Evolutionary conservation across 495 filamentous ascomycete species (phyloP).

Genomic region (Collariella sp.): DNA sequence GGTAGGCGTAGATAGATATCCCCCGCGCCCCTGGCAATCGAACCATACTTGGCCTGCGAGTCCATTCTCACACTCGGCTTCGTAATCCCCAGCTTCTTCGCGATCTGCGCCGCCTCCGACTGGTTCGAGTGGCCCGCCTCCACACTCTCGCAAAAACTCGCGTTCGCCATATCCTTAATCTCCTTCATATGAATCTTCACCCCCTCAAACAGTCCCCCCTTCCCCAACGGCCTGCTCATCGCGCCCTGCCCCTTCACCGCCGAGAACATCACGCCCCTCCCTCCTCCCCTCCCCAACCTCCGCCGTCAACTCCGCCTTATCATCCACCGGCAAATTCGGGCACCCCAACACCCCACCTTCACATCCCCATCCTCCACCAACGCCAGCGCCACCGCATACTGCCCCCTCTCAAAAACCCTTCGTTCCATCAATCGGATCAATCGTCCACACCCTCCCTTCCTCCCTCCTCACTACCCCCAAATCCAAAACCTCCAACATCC

Average conservation of each 20-base stretch:
- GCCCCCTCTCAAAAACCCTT: conserved; percentile 93
- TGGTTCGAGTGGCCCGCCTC: conserved; percentile 87
- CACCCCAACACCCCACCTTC: conserved; percentile 91
- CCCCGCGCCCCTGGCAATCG: conserved; percentile 88
- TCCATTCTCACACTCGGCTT: conserved; percentile 83
- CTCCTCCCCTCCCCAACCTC: conserved; percentile 56
- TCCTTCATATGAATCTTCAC: conserved; percentile 69
- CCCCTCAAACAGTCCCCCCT: conserved; percentile 47
- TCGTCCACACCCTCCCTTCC: conserved; percentile 91
- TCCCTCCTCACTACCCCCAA: conserved; percentile 68
- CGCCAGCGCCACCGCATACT: conserved; percentile 92
- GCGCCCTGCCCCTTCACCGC: conserved; percentile 71
- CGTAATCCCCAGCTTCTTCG: conserved; percentile 74
- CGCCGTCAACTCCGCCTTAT: conserved; percentile 55
- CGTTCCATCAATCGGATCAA: conserved; percentile 96
- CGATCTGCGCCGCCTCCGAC: conserved; percentile 76
- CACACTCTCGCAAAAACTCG: conserved; percentile 91
- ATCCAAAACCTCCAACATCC: conserved; percentile 83
- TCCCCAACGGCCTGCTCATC: conserved; percentile 59
- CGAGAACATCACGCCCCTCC: conserved; percentile 75
- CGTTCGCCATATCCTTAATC: conserved; percentile 62
- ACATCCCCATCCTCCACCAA: conserved; percentile 92
- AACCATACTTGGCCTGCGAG: conserved; percentile 95
- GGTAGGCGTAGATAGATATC: conserved; percentile 91
- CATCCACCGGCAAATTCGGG: conserved; percentile 85